A percentile compares a stretch with the other conserved stretches of the same genome.
Evolutionary conservation across 2,329 filamentous ascomycete species (phyloP).

Genomic region (Penicillium sp.): DNA sequence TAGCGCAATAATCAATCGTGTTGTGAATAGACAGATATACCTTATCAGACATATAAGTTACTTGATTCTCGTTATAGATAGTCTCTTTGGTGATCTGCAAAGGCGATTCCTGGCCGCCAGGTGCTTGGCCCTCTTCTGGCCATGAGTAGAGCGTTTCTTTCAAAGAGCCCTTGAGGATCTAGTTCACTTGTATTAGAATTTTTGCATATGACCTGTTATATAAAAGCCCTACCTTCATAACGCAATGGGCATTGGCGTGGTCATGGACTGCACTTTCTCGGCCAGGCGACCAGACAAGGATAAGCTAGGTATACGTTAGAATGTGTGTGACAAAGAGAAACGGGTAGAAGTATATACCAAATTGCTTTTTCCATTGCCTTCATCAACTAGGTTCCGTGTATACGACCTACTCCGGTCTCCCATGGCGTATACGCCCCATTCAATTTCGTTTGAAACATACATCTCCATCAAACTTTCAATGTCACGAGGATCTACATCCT

Average conservation of each 20-base stretch:
- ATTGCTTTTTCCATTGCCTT: constrained; percentile 79
- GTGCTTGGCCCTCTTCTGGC: constrained; percentile 50
- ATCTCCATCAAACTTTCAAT: constrained; percentile 69
- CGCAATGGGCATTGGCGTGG: constrained; percentile 80
- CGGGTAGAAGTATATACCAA: constrained; percentile 49
- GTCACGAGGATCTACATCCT: constrained; percentile 71
- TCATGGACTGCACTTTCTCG: constrained; percentile 85
- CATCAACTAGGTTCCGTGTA: constrained; percentile 84
- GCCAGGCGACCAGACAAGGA: constrained; percentile 85
- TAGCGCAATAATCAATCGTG: not conserved
- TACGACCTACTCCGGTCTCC: constrained; percentile 68
- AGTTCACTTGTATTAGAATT: not conserved
- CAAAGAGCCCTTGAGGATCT: constrained; percentile 71
- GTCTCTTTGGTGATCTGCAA: constrained; percentile 65
- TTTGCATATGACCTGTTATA: not conserved
- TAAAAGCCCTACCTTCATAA: constrained; percentile 63
- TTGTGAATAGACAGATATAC: constrained; percentile 27
- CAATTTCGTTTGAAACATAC: constrained; percentile 64
- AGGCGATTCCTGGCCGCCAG: constrained; percentile 46
- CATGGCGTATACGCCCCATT: constrained; percentile 74
- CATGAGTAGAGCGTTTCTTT: constrained; percentile 79
- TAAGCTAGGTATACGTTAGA: constrained; percentile 53
- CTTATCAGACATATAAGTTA: constrained; percentile 86
- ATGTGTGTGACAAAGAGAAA: not conserved
- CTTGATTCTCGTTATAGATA: constrained; percentile 62